Percentiles rank a stretch among this genome's conserved stretches.
These are phyloP conservation scores for Trichoderma polysporum DNA, from an alignment of 2,329 filamentous ascomycete genomes.

Conservation along the genomic window DNA sequence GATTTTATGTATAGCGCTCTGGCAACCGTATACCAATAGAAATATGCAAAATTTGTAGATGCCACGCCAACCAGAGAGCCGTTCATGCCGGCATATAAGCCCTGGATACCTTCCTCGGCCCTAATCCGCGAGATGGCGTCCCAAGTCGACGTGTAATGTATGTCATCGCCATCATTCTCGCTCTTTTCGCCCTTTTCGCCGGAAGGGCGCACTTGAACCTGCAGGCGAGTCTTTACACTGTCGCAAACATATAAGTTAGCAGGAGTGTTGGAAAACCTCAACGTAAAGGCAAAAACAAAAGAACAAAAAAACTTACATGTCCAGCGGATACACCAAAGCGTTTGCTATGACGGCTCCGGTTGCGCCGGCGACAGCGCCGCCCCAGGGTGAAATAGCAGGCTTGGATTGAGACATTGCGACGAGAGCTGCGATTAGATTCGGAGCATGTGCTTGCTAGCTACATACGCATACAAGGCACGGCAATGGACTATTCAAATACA, in stretches of 20 bases:
- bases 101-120: constrained; percentile 72
- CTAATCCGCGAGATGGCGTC: constrained; percentile 87
- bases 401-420: constrained; percentile 61
- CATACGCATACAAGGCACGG: neutral
- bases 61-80: constrained; percentile 88
- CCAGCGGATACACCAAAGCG: constrained; percentile 90
- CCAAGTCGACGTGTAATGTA: constrained; percentile 81
- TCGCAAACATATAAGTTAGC: constrained; percentile 1
- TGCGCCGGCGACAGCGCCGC: constrained; percentile 85
- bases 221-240: constrained; percentile 93
- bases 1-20: constrained; percentile 73
- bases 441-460: constrained; percentile 1
- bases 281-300: neutral
- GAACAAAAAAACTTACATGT: constrained; percentile 67
- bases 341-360: constrained; percentile 93
- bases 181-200: neutral
- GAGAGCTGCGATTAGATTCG: constrained; percentile 1
- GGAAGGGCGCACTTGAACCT: constrained; percentile 81
- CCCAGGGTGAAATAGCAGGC: constrained; percentile 82
- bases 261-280: neutral
- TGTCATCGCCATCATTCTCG: constrained; percentile 37
- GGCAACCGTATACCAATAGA: constrained; percentile 96
- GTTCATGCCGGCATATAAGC: constrained; percentile 85
- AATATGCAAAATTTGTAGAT: constrained; percentile 98
- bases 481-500: neutral